Conservation (phyloP, 2,329 filamentous ascomycete genomes). For the Curvularia eragrostidis region DNA sequence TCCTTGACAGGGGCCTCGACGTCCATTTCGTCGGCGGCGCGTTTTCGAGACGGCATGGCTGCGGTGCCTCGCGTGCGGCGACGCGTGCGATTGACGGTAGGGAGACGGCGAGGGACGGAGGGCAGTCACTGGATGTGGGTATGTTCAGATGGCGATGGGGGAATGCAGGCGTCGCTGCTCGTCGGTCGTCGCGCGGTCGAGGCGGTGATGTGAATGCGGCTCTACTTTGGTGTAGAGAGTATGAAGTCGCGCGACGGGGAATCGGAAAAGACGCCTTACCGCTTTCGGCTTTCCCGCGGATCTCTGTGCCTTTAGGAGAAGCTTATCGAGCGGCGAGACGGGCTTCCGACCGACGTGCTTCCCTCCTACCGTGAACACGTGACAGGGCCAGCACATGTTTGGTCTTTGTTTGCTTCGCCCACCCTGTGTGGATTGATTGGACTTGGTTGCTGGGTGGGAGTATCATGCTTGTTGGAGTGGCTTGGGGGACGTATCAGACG, state of each 20-base stretch:
- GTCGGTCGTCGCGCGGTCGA: slow-evolving; percentile 6
- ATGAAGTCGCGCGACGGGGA: slow-evolving; percentile 17
- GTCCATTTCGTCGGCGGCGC: slow-evolving; percentile 61
- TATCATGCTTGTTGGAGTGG: not conserved
- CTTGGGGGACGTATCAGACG: not conserved
- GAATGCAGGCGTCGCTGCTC: slow-evolving; percentile 1
- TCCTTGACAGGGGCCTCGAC: slow-evolving; percentile 55
- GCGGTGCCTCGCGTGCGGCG: slow-evolving; percentile 38
- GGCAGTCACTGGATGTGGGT: not conserved
- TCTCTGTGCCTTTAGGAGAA: slow-evolving; percentile 11
- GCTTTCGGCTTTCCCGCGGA: slow-evolving; percentile 12
- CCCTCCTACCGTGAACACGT: not conserved
- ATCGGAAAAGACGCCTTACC: slow-evolving; percentile 5
- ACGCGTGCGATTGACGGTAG: slow-evolving; percentile 36
- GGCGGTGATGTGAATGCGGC: slow-evolving; percentile 19
- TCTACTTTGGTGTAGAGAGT: slow-evolving; percentile 9
- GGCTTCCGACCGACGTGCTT: not conserved
- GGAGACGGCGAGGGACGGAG: not conserved
- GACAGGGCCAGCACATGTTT: not conserved
- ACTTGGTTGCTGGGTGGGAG: not conserved
- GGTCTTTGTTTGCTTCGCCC: not conserved
- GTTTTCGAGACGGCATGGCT: slow-evolving; percentile 50
- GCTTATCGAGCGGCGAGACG: slow-evolving; percentile 5
- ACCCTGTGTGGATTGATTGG: not conserved
- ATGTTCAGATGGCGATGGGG: slow-evolving; percentile 5